These are phyloP conservation scores for Amphicarpaea edgeworthii DNA, from an alignment of 306 rosid genomes.

Conservation along the genomic window DNA sequence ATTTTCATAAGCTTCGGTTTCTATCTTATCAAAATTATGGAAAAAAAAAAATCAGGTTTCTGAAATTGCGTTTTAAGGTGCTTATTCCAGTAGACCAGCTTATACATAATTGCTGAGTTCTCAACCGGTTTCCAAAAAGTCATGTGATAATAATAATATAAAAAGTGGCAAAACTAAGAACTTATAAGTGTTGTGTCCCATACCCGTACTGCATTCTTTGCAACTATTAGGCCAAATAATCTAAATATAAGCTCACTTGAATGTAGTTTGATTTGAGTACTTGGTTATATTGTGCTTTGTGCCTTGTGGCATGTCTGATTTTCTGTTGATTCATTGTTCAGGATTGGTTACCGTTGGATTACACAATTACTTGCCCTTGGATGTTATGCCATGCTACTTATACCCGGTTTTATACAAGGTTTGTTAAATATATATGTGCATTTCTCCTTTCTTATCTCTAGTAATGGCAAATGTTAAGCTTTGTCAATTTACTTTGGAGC, in stretches of 20 bases:
- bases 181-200: too few relatives aligned
- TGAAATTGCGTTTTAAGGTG: too few relatives aligned
- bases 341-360: conserved; percentile 98
- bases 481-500: conserved; percentile 23
- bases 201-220: background rate
- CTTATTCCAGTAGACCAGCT: too few relatives aligned
- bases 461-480: background rate
- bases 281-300: background rate
- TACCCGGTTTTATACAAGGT: conserved; percentile 98
- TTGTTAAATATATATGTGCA: conserved; percentile 31
- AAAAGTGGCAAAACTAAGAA: too few relatives aligned
- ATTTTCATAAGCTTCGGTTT: too few relatives aligned
- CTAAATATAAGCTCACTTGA: background rate
- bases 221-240: background rate
- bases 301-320: conserved; percentile 13
- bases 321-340: conserved; percentile 58
- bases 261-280: background rate
- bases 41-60: too few relatives aligned
- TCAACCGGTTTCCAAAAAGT: too few relatives aligned
- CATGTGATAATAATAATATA: too few relatives aligned
- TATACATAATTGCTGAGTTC: too few relatives aligned
- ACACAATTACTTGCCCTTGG: conserved; percentile 68
- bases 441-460: conserved; percentile 25
- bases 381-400: conserved; percentile 80
- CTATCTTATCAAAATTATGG: too few relatives aligned